phyloP scores from a whole-genome alignment of 495 filamentous ascomycete species.

The Aspergillus campestris region DNA sequence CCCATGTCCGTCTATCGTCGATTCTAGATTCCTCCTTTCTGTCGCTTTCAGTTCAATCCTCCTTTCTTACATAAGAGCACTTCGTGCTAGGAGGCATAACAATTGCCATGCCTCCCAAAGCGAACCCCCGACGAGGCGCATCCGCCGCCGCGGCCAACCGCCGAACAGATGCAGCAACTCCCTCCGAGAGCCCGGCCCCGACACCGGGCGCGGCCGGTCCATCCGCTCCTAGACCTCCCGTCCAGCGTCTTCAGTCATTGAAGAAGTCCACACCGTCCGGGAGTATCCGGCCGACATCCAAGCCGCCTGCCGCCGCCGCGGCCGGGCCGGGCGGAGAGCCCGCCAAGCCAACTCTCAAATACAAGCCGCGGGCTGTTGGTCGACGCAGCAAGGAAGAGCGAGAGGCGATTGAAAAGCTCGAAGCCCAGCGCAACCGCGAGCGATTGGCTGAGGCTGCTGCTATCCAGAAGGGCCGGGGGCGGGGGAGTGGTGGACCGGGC shows the following conservation, averaged over 20 bases:
- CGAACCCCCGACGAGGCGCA: slow-evolving; percentile 24
- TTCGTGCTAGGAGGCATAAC: background rate
- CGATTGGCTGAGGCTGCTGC: slow-evolving; percentile 36
- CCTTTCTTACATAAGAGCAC: no score
- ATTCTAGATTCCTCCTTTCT: no score
- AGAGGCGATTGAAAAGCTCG: slow-evolving; percentile 39
- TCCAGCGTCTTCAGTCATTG: slow-evolving; percentile 37
- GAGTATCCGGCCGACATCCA: slow-evolving; percentile 21
- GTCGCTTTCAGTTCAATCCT: no score
- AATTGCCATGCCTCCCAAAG: slow-evolving; percentile 39
- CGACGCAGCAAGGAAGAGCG: slow-evolving; percentile 48
- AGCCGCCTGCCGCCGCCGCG: background rate
- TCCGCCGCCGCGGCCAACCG: slow-evolving; percentile 5
- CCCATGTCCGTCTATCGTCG: no score
- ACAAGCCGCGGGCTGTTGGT: slow-evolving; percentile 34
- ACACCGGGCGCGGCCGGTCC: slow-evolving; percentile 8
- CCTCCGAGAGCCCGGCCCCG: background rate
- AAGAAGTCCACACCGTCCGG: slow-evolving; percentile 32
- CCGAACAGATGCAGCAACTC: slow-evolving; percentile 3
- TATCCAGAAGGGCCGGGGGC: slow-evolving; percentile 26
- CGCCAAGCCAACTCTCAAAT: slow-evolving; percentile 37
- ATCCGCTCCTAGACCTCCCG: slow-evolving; percentile 21
- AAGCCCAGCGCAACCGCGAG: slow-evolving; percentile 38
- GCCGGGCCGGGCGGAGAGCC: slow-evolving; percentile 15
- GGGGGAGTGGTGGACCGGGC: slow-evolving; percentile 12